A percentile compares a stretch with the other conserved stretches of the same genome.
Conservation (phyloP, 352 stramenopile species). For the Pythium guiyangense region DNA sequence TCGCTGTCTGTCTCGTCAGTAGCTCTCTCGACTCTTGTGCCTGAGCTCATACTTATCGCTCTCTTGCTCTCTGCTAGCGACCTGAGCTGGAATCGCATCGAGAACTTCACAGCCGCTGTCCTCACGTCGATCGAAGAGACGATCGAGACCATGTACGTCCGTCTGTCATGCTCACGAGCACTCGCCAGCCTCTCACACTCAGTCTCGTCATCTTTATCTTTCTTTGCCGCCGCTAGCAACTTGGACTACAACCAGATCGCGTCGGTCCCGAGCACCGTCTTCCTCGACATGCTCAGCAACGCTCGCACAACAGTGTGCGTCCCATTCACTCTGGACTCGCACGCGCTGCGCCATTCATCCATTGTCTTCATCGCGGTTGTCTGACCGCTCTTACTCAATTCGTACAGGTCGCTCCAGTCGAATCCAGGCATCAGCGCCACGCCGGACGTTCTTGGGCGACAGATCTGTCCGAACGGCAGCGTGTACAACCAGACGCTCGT, state of each 20-base stretch:
- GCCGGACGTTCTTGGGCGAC: constrained; percentile 24
- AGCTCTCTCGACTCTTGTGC: not conserved
- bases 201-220: not conserved
- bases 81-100: constrained; percentile 47
- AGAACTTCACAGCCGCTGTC: constrained; percentile 45
- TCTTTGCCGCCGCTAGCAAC: constrained; percentile 18
- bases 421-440: constrained; percentile 52
- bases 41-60: not conserved
- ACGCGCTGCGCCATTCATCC: too few species aligned
- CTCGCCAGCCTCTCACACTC: not conserved
- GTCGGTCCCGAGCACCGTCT: constrained; percentile 51
- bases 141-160: constrained; percentile 42
- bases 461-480: constrained; percentile 49
- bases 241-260: constrained; percentile 58
- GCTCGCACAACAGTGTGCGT: constrained; percentile 47
- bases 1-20: constrained; percentile 1
- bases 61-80: constrained; percentile 23
- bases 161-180: constrained; percentile 2
- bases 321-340: not conserved
- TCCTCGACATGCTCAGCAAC: constrained; percentile 36
- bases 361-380: not conserved
- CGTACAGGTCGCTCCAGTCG: constrained; percentile 30
- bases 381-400: not conserved
- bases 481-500: constrained; percentile 30
- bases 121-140: constrained; percentile 43